Evolutionary conservation across 2,329 filamentous ascomycete species (phyloP), one percentile per base, ranked within the genome.

Genomic region (Lecanicillium sp.): DNA sequence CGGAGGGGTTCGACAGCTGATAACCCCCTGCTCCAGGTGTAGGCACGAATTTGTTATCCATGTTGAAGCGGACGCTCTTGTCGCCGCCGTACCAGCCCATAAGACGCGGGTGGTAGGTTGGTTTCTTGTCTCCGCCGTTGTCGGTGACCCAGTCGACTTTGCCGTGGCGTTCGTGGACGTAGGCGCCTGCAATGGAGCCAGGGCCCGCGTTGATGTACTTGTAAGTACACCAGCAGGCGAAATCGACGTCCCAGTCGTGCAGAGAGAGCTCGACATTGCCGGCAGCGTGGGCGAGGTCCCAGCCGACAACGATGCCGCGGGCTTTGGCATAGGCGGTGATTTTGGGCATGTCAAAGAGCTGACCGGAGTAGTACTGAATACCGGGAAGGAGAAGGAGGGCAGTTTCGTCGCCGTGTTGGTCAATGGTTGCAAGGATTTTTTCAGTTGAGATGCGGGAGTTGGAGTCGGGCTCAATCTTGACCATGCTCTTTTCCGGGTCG

Each of bases 181-280:
- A 95, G 1, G 82, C 67, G 0, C 83, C 87, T 1, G 77, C 86
- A 46, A 94, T 94, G 13, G 80, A 73, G 4, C 88, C 88, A 0
- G 88, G 86, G 0, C 88, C 88, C 18, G 80, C 79, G 55, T 94
- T 94, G 57, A 94, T 74, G 64, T 95, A 95, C 64, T 95, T 95
- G 71, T 95, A 95, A 14, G 82, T 89, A 61, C 88, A 95, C 88
- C 88, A 95, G 38, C 76, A 85, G 13, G 89, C 88, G 52, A 94
- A 94, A 58, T 95, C 88, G 25, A 94, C 86, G 48, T 84, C 73
- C 88, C 88, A 95, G 50, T 90, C 85, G 59, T 94, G 87, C 15
- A 95, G 70, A 42, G 70, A 63, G 14, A 95, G 62, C 29, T 83
- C 78, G 2, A 94, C 84, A 53, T 95, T 95, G 22, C 88, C 88